A percentile compares a stretch with the other conserved stretches of the same genome.
phyloP scores from a whole-genome alignment of 257 asterid species.

The Scutellaria minor region DNA sequence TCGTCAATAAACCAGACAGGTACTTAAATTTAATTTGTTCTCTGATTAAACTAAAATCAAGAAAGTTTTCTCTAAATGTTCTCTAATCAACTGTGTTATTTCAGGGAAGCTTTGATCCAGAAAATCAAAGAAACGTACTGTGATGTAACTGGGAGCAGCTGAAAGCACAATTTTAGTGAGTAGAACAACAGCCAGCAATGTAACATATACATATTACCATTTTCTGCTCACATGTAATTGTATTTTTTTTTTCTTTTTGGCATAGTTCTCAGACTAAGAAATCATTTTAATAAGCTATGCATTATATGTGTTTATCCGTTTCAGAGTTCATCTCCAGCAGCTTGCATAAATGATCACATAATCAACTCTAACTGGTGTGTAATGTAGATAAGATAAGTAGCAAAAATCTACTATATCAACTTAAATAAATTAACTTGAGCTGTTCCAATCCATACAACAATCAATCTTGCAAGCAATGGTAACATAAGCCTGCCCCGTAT shows the following conservation, averaged over 20 bases:
- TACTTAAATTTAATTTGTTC: conserved; percentile 18
- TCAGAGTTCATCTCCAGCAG: conserved; percentile 1
- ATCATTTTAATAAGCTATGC: conserved; percentile 27
- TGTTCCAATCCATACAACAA: too few relatives aligned
- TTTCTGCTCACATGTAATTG: background rate
- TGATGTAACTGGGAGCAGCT: conserved; percentile 71
- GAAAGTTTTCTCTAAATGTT: background rate
- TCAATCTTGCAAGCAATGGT: too few relatives aligned
- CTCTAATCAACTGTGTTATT: conserved; percentile 19
- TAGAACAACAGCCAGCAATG: background rate
- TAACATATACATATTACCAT: conserved; percentile 15
- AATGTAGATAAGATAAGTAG: too few relatives aligned
- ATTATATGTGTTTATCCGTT: background rate
- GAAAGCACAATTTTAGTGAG: conserved; percentile 7
- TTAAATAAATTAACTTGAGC: too few relatives aligned
- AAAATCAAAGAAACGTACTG: conserved; percentile 64
- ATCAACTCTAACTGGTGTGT: too few relatives aligned
- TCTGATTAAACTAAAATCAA: background rate
- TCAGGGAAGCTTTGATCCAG: conserved; percentile 74
- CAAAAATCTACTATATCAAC: too few relatives aligned
- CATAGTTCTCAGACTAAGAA: background rate
- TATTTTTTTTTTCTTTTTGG: conserved; percentile 9
- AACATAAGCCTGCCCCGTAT: too few relatives aligned
- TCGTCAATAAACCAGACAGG: conserved; percentile 71
- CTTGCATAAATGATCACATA: background rate